Base-by-base conservation (phyloP, 83 land plant genomes). In the Thuja plicata region DNA sequence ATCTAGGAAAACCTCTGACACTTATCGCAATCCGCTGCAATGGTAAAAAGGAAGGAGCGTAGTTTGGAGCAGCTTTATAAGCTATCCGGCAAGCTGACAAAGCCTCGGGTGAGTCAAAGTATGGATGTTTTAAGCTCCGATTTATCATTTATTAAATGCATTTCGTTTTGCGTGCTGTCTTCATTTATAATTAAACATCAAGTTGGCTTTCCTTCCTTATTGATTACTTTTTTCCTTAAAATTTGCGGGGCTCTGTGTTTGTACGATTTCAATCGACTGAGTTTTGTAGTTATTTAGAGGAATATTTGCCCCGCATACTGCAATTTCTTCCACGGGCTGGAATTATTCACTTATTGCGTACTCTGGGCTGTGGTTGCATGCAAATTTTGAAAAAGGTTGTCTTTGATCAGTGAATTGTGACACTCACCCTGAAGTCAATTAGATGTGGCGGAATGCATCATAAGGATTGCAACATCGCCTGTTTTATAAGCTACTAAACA, bases 41-140 rank as follows among this genome's bases (percentile, higher is more conserved):
- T 83, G 85, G 37, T 32, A 2, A 48, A 46, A 46, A 83, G 85
- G 52, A 83, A 83, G 85, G 85, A 83, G 57, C 55, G 85, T 16
- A 83, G 57, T 48, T 83, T 83, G 35, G 57, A 83, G 35, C 17
- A 46, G 85, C 85, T 83, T 24, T 83, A 83, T 50, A 43, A 48
- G 55, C 85, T 83, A 13, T 30, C n/a, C 85, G 55, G 1, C 34
- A 48, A 30, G 85, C 52, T 83, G 35, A 30, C 16, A 34, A 30
- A 83, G 45, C 37, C 57, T 10, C 55, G 55, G 85, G 85, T 83
- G 52, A 83, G 85, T 83, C 45, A 46, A 48, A 48, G 34, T 13
- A 24, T 74, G 57, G 17, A 46, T 83, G 8, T 83, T 83, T 46
- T 83, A 30, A 83, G 85, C 34, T 83, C 32, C 45, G 55, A n/a